These are phyloP conservation scores for Colletotrichum chlorophyti DNA, from an alignment of 2,329 filamentous ascomycete species.

Conservation along the genomic window DNA sequence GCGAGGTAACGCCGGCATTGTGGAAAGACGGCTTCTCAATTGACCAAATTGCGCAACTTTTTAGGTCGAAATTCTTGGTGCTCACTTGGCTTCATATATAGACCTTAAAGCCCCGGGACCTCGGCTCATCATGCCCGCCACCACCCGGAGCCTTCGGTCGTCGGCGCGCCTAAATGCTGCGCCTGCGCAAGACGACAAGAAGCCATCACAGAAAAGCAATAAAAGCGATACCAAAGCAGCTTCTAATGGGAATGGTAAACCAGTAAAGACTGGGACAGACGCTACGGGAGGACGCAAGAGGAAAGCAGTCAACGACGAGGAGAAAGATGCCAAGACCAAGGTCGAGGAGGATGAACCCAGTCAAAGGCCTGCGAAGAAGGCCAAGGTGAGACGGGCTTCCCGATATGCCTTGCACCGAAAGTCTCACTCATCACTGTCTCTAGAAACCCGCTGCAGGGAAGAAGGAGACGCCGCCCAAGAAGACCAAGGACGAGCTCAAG, in stretches of 20 bases:
- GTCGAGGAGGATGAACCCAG: not conserved
- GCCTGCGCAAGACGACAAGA: not conserved
- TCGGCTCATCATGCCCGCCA: not conserved
- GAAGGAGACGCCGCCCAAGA: constrained; percentile 6
- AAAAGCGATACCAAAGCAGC: not conserved
- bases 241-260: not conserved
- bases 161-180: constrained; percentile 9
- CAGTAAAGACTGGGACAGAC: not conserved
- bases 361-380: constrained; percentile 15
- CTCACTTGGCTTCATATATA: not conserved
- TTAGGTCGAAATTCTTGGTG: no score
- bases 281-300: not conserved
- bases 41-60: no score
- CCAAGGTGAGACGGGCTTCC: constrained; percentile 2
- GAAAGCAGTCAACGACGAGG: not conserved
- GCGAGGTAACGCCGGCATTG: no score
- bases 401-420: no score
- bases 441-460: constrained; percentile 12
- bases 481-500: constrained; percentile 24
- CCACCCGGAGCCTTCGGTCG: constrained; percentile 20
- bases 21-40: no score
- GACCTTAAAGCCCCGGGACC: not conserved
- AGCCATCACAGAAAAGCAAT: not conserved
- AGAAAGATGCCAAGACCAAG: not conserved
- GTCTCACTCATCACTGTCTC: no score